Conservation (phyloP, 192 early-diverging fungal genomes). For the Jimgerdemannia lactiflua region DNA sequence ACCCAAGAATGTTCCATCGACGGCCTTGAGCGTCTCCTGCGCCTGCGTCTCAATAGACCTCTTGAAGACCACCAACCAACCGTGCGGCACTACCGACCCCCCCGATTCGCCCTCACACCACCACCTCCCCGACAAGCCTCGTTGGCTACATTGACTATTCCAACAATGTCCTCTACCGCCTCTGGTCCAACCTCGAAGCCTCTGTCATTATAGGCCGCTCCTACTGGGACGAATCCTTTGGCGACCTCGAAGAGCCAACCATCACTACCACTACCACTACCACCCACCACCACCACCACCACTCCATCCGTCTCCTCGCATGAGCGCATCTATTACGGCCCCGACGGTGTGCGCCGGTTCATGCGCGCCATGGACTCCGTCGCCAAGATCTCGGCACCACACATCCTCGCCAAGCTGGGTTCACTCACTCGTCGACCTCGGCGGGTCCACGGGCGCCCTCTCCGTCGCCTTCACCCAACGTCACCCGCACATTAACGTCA, state of each 20-base stretch:
- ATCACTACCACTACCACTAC: not conserved
- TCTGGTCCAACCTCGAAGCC: conserved; percentile 13
- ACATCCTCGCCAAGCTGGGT: conserved; percentile 14
- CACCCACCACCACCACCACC: not conserved
- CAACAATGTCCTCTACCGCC: conserved; percentile 16
- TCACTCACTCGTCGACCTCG: not conserved
- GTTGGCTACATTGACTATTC: conserved; percentile 13
- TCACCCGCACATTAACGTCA: not conserved
- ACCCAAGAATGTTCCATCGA: conserved; percentile 1
- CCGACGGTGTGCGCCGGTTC: conserved; percentile 11
- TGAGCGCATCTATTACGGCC: conserved; percentile 11
- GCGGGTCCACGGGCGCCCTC: conserved; percentile 9
- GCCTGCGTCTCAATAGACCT: conserved; percentile 9
- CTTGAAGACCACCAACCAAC: not conserved
- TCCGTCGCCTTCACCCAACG: not conserved
- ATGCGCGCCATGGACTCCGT: conserved; percentile 18
- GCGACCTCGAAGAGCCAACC: not conserved
- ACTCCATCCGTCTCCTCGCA: not conserved
- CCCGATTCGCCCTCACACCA: not conserved
- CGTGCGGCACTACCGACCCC: not conserved
- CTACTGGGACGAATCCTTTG: conserved; percentile 23
- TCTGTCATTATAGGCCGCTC: conserved; percentile 14
- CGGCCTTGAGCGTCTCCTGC: conserved; percentile 5
- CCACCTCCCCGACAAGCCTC: conserved; percentile 9
- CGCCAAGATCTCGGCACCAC: conserved; percentile 10